Percentiles rank a stretch among this genome's conserved stretches.
Evolutionary conservation across 2,329 filamentous ascomycete species (phyloP).

Genomic region (Cladosporium sp.): DNA sequence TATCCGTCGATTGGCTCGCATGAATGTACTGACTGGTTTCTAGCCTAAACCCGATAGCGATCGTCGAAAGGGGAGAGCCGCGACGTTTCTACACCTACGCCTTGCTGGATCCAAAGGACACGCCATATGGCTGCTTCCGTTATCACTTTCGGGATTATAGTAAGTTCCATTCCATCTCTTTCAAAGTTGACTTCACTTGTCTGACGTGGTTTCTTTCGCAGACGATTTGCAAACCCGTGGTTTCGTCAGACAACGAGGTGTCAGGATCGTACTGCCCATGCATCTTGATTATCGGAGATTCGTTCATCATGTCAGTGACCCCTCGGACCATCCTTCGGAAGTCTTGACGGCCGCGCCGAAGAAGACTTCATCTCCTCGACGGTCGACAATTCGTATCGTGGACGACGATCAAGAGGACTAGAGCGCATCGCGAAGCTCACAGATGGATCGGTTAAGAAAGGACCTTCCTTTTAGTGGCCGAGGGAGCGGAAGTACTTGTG

Average conservation of each 20-base stretch:
- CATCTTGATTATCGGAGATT: background rate
- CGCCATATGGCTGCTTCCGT: constrained; percentile 45
- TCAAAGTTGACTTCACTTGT: no score
- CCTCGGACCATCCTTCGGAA: no score
- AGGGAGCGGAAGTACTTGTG: no score
- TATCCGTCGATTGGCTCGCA: background rate
- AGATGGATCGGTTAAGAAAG: no score
- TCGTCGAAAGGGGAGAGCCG: constrained; percentile 35
- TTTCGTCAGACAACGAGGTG: background rate
- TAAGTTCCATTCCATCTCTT: background rate
- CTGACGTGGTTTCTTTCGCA: background rate
- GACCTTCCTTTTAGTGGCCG: no score
- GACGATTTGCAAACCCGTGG: background rate
- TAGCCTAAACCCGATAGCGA: background rate
- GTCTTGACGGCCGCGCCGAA: no score
- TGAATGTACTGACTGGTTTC: background rate
- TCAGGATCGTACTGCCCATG: background rate
- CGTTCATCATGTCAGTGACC: no score
- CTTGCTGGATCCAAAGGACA: constrained; percentile 45
- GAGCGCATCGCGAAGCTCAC: no score
- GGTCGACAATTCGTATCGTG: no score
- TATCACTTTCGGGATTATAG: constrained; percentile 25
- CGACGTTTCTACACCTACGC: constrained; percentile 47
- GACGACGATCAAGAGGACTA: no score
- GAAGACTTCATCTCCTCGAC: no score